Percentiles rank a stretch among this genome's conserved stretches.
phyloP scores from a whole-genome alignment of 164 flowering plant species.

The Paratinospora sagittata region DNA sequence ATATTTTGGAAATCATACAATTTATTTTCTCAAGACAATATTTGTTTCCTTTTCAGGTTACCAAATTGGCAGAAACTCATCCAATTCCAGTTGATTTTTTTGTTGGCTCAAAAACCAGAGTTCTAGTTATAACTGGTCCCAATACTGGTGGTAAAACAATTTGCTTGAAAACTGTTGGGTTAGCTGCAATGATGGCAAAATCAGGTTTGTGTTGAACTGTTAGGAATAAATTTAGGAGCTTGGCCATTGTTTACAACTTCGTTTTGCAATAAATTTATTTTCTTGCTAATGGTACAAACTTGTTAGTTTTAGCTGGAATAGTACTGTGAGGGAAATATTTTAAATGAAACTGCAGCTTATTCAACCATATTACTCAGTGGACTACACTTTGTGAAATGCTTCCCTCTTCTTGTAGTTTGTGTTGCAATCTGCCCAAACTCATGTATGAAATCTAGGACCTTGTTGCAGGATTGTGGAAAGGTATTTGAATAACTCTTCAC shows the following conservation, averaged over 20 bases:
- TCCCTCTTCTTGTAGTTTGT: not conserved
- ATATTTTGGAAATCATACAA: not conserved
- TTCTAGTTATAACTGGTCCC: slow-evolving; percentile 87
- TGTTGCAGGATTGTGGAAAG: too few species aligned
- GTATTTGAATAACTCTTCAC: too few species aligned
- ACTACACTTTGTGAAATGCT: not conserved
- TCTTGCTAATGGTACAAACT: not conserved
- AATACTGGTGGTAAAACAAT: slow-evolving; percentile 98
- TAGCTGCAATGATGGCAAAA: slow-evolving; percentile 95
- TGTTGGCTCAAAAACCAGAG: slow-evolving; percentile 50
- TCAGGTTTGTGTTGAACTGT: slow-evolving; percentile 45
- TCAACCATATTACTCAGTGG: not conserved
- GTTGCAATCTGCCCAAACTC: too few species aligned
- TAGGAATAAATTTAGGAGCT: not conserved
- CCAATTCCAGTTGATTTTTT: slow-evolving; percentile 83
- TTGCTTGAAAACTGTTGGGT: slow-evolving; percentile 81
- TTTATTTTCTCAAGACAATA: slow-evolving; percentile 1
- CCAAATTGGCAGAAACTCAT: slow-evolving; percentile 42
- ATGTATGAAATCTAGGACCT: too few species aligned
- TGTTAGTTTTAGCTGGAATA: too few species aligned
- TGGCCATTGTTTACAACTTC: not conserved
- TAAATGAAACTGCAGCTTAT: not conserved
- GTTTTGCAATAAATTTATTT: not conserved
- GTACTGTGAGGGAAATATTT: not conserved
- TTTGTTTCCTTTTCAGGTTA: slow-evolving; percentile 38